Conservation (phyloP, 169 alveolate genomes). For the Babesia caballi region DNA sequence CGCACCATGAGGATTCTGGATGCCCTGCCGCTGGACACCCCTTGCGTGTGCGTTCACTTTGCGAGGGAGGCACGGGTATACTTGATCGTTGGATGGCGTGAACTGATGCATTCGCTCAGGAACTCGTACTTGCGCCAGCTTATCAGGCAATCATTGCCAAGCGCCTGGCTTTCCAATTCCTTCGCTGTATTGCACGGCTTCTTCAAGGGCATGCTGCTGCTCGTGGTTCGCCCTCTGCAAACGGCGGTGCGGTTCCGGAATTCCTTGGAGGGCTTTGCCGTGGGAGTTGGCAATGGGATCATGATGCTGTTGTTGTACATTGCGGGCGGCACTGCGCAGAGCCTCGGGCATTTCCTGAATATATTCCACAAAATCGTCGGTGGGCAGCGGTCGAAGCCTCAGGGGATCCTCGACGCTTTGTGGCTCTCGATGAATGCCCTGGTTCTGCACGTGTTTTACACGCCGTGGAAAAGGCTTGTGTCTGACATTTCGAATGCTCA, state of each 20-base stretch:
- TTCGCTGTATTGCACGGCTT: constrained; percentile 83
- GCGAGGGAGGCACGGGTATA: constrained; percentile 76
- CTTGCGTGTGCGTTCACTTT: constrained; percentile 84
- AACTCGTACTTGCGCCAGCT: constrained; percentile 84
- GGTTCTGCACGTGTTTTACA: constrained; percentile 80
- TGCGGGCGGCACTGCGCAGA: constrained; percentile 87
- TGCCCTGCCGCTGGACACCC: constrained; percentile 89
- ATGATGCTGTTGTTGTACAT: constrained; percentile 79
- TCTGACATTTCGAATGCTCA: constrained; percentile 71
- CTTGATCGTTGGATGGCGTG: constrained; percentile 80
- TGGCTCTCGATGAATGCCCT: constrained; percentile 86
- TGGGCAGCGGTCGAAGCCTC: constrained; percentile 85
- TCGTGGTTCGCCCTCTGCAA: constrained; percentile 75
- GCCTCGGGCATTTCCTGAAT: constrained; percentile 81
- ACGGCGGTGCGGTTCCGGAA: constrained; percentile 73
- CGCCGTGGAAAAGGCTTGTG: constrained; percentile 85
- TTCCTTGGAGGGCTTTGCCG: constrained; percentile 81
- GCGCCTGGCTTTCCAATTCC: constrained; percentile 85
- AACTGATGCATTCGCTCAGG: constrained; percentile 77
- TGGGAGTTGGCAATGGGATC: constrained; percentile 85
- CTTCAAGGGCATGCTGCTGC: constrained; percentile 76
- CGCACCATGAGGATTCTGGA: constrained; percentile 83
- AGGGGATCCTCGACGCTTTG: constrained; percentile 85
- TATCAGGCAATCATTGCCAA: constrained; percentile 85
- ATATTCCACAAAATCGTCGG: constrained; percentile 85